A percentile compares a stretch with the other conserved stretches of the same genome.
phyloP scores from a whole-genome alignment of 2,329 filamentous ascomycete species.

The Lecanicillium sp. region DNA sequence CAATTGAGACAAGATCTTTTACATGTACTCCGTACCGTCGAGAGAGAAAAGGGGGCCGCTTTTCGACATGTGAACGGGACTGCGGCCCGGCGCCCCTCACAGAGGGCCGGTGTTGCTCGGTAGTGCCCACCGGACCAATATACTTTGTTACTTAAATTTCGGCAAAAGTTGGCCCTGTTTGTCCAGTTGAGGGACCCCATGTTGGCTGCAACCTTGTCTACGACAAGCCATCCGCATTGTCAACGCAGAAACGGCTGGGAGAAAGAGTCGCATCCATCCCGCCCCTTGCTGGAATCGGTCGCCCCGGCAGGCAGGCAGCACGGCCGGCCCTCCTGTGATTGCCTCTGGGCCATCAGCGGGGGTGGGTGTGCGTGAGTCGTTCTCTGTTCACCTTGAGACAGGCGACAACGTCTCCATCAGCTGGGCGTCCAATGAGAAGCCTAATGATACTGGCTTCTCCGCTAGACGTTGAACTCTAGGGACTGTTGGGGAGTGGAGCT shows the following conservation, averaged over 20 bases:
- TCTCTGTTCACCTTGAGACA: not conserved
- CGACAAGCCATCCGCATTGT: too few species aligned
- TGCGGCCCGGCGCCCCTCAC: not conserved
- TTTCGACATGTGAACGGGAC: not conserved
- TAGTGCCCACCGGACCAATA: too few species aligned
- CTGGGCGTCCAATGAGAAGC: not conserved
- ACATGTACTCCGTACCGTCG: too few species aligned
- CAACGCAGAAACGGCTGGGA: too few species aligned
- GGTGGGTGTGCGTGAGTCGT: not conserved
- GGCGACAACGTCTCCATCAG: not conserved
- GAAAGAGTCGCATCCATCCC: not conserved
- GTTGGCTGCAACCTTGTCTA: too few species aligned
- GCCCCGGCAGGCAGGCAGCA: not conserved
- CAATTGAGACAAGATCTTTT: too few species aligned
- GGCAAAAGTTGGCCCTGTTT: too few species aligned
- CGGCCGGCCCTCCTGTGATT: not conserved
- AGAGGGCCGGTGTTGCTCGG: not conserved
- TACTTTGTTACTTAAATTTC: too few species aligned
- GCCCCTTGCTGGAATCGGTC: constrained; percentile 2
- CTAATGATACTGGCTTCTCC: not conserved
- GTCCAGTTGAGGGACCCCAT: too few species aligned
- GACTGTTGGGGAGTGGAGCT: not conserved
- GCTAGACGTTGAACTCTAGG: not conserved
- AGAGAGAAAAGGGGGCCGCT: too few species aligned
- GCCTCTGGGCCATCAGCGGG: not conserved